phyloP scores from a whole-genome alignment of 495 filamentous ascomycete genomes.

The Xylaria venustula region DNA sequence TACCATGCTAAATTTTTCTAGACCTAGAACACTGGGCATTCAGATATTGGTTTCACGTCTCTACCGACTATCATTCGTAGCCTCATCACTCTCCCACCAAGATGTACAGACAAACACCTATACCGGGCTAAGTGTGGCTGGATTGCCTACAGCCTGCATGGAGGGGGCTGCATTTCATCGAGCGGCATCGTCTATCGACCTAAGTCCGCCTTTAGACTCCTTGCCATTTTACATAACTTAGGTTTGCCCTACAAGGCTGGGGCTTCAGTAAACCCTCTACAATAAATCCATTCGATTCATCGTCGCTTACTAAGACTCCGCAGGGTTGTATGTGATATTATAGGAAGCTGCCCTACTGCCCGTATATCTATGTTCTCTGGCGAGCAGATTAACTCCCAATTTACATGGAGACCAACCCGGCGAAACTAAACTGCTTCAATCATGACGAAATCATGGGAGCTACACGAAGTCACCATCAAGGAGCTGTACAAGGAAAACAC shows the following conservation, averaged over 20 bases:
- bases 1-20: not conserved
- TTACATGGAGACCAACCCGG: not conserved
- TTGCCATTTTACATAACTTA: not conserved
- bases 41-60: not conserved
- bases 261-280: no score
- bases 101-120: not conserved
- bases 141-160: not conserved
- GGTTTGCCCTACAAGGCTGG: constrained; percentile 6
- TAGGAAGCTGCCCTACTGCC: not conserved
- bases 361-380: not conserved
- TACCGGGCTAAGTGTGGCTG: not conserved
- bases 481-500: constrained; percentile 42
- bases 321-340: no score
- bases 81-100: not conserved
- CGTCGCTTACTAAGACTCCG: no score
- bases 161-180: not conserved
- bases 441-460: constrained; percentile 48
- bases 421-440: not conserved
- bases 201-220: not conserved
- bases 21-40: not conserved
- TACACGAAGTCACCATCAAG: constrained; percentile 36
- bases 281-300: no score
- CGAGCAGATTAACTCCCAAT: not conserved
- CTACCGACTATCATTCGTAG: constrained; percentile 1
- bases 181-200: not conserved